These are phyloP conservation scores for Komagataella phaffii DNA, from an alignment of 805 yeast species.

Conservation along the genomic window DNA sequence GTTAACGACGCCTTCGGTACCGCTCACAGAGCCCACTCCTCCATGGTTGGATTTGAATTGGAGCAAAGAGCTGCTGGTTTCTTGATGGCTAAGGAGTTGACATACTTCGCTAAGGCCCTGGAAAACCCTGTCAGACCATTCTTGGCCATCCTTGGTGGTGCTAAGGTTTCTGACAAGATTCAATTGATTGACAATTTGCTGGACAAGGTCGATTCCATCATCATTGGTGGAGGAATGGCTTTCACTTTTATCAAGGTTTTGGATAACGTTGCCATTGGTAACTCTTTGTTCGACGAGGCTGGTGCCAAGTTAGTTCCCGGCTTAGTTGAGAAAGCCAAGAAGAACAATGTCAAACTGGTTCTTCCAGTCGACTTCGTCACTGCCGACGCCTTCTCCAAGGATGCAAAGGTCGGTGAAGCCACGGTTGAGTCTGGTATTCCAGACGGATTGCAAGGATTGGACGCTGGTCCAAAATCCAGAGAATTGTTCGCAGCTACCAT, in stretches of 20 bases:
- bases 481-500: conserved; percentile 72
- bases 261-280: conserved; percentile 77
- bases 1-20: conserved; percentile 98
- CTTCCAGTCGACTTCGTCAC: conserved; percentile 94
- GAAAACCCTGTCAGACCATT: conserved; percentile 98
- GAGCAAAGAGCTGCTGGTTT: conserved; percentile 98
- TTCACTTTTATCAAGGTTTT: conserved; percentile 96
- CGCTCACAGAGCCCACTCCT: conserved; percentile 99
- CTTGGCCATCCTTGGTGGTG: conserved; percentile 98
- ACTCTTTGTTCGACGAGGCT: conserved; percentile 82
- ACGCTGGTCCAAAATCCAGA: conserved; percentile 84
- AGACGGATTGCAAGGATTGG: conserved; percentile 91
- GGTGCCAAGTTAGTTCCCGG: conserved; percentile 93
- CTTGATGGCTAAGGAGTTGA: conserved; percentile 94
- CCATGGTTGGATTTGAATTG: conserved; percentile 95
- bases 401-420: conserved; percentile 77
- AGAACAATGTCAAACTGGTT: conserved; percentile 84
- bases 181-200: conserved; percentile 94
- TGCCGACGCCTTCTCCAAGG: conserved; percentile 88
- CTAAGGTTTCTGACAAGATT: conserved; percentile 97
- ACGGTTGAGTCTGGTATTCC: conserved; percentile 88
- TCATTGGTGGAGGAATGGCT: conserved; percentile 99
- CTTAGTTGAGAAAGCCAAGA: conserved; percentile 92
- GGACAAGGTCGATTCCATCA: conserved; percentile 88
- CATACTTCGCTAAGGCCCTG: conserved; percentile 94